These are phyloP conservation scores for Ophiostoma populinum DNA, from an alignment of 2,329 filamentous ascomycete species.

Conservation along the genomic window DNA sequence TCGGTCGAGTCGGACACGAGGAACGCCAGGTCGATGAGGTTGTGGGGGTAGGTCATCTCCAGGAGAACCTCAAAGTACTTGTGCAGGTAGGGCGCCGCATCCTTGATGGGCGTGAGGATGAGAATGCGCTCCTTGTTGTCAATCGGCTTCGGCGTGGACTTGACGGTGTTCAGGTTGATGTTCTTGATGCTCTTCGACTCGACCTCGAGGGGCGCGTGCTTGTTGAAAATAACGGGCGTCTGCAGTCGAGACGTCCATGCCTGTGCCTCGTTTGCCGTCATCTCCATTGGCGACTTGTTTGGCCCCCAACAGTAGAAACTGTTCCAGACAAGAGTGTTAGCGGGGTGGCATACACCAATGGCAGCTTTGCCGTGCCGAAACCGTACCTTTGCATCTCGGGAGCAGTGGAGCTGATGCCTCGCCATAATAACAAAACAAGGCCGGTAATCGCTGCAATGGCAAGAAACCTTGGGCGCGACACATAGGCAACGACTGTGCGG, in stretches of 20 bases:
- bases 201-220: conserved; percentile 73
- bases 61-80: conserved; percentile 90
- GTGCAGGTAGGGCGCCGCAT: conserved; percentile 64
- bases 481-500: conserved; percentile 49
- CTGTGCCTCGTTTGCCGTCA: conserved; percentile 79
- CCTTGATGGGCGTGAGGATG: conserved; percentile 81
- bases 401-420: conserved; percentile 62
- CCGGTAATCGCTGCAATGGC: conserved; percentile 53
- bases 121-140: conserved; percentile 74
- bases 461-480: conserved; percentile 65
- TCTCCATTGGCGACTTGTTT: conserved; percentile 86
- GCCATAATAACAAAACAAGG: conserved; percentile 70
- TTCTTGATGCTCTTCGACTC: conserved; percentile 64
- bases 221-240: conserved; percentile 92
- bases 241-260: conserved; percentile 78
- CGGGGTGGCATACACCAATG: no score
- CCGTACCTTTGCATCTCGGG: conserved; percentile 84
- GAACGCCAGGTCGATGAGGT: conserved; percentile 89
- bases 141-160: conserved; percentile 61
- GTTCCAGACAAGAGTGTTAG: conserved; percentile 1
- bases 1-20: conserved; percentile 83
- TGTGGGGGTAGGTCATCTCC: conserved; percentile 82
- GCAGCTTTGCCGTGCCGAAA: no score
- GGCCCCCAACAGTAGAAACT: conserved; percentile 98
- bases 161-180: conserved; percentile 71